Percentiles rank a stretch among this genome's conserved stretches.
Evolutionary conservation across 2,329 filamentous ascomycete species (phyloP).

Genomic region (Talaromyces funiculosus): DNA sequence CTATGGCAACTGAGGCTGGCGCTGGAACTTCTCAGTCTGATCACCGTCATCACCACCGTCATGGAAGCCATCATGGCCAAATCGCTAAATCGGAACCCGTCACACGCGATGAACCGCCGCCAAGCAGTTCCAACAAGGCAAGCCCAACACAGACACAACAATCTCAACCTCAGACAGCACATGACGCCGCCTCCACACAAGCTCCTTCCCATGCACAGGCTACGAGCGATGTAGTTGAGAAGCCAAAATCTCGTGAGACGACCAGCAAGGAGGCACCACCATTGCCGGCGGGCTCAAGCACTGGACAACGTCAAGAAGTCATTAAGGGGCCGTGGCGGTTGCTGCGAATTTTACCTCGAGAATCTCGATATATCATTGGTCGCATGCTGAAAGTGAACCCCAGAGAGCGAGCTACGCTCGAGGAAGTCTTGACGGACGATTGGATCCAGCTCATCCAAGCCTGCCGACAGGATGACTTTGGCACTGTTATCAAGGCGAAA

Average conservation of each 20-base stretch:
- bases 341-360: conserved; percentile 76
- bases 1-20: conserved; percentile 23
- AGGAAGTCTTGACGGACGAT: conserved; percentile 78
- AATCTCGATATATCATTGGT: conserved; percentile 82
- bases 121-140: background rate
- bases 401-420: conserved; percentile 72
- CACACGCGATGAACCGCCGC: conserved; percentile 19
- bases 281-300: conserved; percentile 22
- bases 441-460: conserved; percentile 85
- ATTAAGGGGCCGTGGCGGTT: conserved; percentile 93
- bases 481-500: conserved; percentile 64
- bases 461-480: conserved; percentile 71
- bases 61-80: conserved; percentile 4
- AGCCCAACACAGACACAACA: conserved; percentile 10
- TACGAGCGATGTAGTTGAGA: conserved; percentile 16
- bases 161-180: conserved; percentile 6
- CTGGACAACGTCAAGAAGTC: conserved; percentile 55
- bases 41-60: conserved; percentile 14
- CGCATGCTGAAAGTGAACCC: conserved; percentile 90
- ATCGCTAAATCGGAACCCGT: conserved; percentile 16
- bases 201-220: conserved; percentile 1
- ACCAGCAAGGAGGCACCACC: conserved; percentile 38
- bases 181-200: conserved; percentile 19
- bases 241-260: conserved; percentile 27
- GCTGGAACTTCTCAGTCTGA: background rate